phyloP scores from a whole-genome alignment of 2,329 filamentous ascomycete species.

The Helminthosporium solani region DNA sequence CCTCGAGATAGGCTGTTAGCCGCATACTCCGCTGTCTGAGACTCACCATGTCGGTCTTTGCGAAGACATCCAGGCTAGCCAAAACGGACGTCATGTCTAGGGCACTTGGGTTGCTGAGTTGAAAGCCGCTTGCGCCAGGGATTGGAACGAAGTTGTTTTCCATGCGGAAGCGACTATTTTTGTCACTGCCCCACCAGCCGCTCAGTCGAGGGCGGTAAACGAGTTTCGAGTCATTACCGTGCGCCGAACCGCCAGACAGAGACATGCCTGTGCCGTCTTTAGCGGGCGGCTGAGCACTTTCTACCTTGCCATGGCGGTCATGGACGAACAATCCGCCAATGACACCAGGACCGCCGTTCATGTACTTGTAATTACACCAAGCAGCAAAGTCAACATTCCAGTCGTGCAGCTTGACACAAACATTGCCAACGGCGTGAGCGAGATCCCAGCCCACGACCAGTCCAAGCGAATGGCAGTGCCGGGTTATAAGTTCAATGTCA shows the following conservation, averaged over 20 bases:
- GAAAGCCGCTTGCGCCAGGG: slow-evolving; percentile 75
- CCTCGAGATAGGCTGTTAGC: slow-evolving; percentile 75
- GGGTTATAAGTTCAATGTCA: slow-evolving; percentile 78
- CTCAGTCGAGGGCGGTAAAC: slow-evolving; percentile 66
- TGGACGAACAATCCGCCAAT: slow-evolving; percentile 83
- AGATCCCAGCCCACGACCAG: slow-evolving; percentile 84
- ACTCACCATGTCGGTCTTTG: slow-evolving; percentile 66
- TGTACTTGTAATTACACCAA: slow-evolving; percentile 95
- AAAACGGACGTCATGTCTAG: slow-evolving; percentile 75
- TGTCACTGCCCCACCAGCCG: slow-evolving; percentile 88
- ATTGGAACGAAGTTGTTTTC: slow-evolving; percentile 76
- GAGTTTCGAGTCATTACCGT: slow-evolving; percentile 32
- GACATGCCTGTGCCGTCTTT: slow-evolving; percentile 20
- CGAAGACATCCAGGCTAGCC: slow-evolving; percentile 73
- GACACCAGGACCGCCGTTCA: slow-evolving; percentile 80
- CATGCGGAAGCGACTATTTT: slow-evolving; percentile 77
- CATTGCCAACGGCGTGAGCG: slow-evolving; percentile 83
- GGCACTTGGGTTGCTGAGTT: slow-evolving; percentile 80
- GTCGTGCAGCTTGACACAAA: slow-evolving; percentile 75
- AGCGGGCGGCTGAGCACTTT: slow-evolving; percentile 8
- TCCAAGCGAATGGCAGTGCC: slow-evolving; percentile 68
- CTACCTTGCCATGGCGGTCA: slow-evolving; percentile 66
- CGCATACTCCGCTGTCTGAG: slow-evolving; percentile 70
- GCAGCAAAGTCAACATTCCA: slow-evolving; percentile 91
- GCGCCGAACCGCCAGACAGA: slow-evolving; percentile 25